Percentiles rank a stretch among this genome's conserved stretches.
These are phyloP conservation scores for Cylindrodendrum hubeiense DNA, from an alignment of 2,329 filamentous ascomycete species.

Conservation along the genomic window DNA sequence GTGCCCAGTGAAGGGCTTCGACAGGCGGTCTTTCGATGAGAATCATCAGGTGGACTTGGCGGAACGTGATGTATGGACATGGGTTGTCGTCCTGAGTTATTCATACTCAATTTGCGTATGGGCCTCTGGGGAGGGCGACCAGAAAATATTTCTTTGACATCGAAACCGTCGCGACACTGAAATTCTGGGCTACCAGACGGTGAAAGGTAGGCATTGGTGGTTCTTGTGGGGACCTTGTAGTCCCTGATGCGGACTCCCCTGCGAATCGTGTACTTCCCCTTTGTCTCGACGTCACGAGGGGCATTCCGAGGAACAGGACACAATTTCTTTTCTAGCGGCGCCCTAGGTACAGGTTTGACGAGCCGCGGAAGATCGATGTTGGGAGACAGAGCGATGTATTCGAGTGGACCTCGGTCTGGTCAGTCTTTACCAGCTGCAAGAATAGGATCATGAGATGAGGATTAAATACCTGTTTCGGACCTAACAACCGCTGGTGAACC, in stretches of 20 bases:
- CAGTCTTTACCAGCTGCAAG: not conserved
- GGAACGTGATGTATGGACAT: not conserved
- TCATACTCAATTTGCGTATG: not conserved
- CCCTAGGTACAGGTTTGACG: not conserved
- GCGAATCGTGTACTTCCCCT: constrained; percentile 44
- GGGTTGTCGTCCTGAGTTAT: not conserved
- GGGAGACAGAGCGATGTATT: not conserved
- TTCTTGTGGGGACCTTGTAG: constrained; percentile 38
- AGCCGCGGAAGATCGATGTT: not conserved
- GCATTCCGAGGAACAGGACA: constrained; percentile 43
- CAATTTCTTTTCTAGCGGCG: constrained; percentile 28
- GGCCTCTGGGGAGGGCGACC: constrained; percentile 31
- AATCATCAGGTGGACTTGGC: not conserved
- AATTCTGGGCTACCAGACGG: constrained; percentile 33
- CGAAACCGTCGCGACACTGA: constrained; percentile 49
- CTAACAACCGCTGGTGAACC: not conserved
- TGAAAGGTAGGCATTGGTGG: not conserved
- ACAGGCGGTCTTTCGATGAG: not conserved
- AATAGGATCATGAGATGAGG: not conserved
- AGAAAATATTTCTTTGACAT: constrained; percentile 34
- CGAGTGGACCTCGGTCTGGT: not conserved
- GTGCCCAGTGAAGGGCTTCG: constrained; percentile 28
- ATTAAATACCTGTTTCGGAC: constrained; percentile 10
- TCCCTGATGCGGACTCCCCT: constrained; percentile 47
- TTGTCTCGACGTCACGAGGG: constrained; percentile 40